Evolutionary conservation across 2,329 filamentous ascomycete species (phyloP).

Genomic region (Pseudogymnoascus sp.): DNA sequence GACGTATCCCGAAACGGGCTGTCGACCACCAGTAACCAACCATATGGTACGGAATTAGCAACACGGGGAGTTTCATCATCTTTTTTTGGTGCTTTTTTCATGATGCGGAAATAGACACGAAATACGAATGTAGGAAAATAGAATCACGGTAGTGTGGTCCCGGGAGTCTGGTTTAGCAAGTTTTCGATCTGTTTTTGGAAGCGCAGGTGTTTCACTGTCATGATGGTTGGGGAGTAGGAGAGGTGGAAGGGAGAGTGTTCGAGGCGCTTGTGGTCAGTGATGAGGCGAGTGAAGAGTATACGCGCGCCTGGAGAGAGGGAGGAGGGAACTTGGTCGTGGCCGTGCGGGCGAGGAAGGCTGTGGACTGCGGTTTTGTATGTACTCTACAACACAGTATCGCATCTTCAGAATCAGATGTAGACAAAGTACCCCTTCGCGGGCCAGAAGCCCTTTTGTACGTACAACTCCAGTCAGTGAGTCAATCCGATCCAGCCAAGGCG

Average conservation of each 20-base stretch:
- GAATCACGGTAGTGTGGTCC: not conserved
- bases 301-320: not conserved
- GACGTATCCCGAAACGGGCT: not conserved
- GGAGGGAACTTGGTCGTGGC: not conserved
- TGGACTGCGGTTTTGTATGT: not conserved
- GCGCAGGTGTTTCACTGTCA: not conserved
- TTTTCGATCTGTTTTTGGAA: not conserved
- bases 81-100: not conserved
- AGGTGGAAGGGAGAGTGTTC: not conserved
- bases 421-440: not conserved
- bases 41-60: not conserved
- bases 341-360: not conserved
- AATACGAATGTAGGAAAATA: not conserved
- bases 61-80: not conserved
- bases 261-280: not conserved
- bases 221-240: not conserved
- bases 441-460: constrained; percentile 5
- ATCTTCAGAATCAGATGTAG: not conserved
- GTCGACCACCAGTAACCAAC: not conserved
- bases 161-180: not conserved
- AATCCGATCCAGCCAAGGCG: not conserved
- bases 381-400: not conserved
- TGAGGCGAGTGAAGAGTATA: not conserved
- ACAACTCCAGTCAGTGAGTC: not conserved
- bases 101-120: not conserved